A percentile compares a stretch with the other conserved stretches of the same genome.
Conservation (phyloP, 208 protist species). For the Wallacemonas sp. region DNA sequence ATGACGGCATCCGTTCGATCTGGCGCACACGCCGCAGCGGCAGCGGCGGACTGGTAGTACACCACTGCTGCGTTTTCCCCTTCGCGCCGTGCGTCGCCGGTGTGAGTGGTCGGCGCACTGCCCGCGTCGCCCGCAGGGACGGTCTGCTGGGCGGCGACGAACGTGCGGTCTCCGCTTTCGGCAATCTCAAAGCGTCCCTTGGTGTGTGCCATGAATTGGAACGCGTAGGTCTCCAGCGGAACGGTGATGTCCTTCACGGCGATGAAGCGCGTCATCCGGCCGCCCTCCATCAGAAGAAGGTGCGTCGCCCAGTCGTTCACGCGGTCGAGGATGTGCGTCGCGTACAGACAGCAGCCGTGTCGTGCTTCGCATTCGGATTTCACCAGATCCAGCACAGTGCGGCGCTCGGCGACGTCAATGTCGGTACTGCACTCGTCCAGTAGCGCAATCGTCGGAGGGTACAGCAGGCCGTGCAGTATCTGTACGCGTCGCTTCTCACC, state of each 20-base stretch:
- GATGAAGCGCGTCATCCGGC: slow-evolving; percentile 33
- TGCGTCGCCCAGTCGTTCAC: slow-evolving; percentile 79
- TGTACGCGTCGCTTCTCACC: slow-evolving; percentile 74
- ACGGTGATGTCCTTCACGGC: slow-evolving; percentile 31
- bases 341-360: slow-evolving; percentile 69
- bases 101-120: too few species aligned
- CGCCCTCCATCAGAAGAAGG: slow-evolving; percentile 51
- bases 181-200: slow-evolving; percentile 7
- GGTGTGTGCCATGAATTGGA: slow-evolving; percentile 35
- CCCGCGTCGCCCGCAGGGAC: background rate
- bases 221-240: slow-evolving; percentile 51
- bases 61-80: background rate
- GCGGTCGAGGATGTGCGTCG: slow-evolving; percentile 85
- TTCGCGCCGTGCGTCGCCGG: background rate
- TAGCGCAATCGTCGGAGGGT: slow-evolving; percentile 44
- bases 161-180: background rate
- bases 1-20: slow-evolving; percentile 34
- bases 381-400: slow-evolving; percentile 58
- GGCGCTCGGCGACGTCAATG: slow-evolving; percentile 73
- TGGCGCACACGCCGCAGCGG: background rate
- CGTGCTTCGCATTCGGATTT: slow-evolving; percentile 33
- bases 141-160: background rate
- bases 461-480: slow-evolving; percentile 66
- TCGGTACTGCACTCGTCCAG: slow-evolving; percentile 89
- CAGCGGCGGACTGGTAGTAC: slow-evolving; percentile 12